Percentiles rank a stretch among this genome's conserved stretches.
phyloP scores from a whole-genome alignment of 2,329 filamentous ascomycete genomes.

The Emergomyces orientalis region DNA sequence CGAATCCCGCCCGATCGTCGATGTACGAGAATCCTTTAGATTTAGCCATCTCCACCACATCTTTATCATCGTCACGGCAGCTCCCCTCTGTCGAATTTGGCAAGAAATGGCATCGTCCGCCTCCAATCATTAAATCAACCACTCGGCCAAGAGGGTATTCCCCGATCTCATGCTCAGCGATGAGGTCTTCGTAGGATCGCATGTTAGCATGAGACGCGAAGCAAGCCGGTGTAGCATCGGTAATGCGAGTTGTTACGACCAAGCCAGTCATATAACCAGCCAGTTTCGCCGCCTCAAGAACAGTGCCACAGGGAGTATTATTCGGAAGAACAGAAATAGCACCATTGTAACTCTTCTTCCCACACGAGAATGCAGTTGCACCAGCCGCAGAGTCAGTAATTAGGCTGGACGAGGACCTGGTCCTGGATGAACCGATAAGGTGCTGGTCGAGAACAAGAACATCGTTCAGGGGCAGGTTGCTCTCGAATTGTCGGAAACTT shows the following conservation, averaged over 20 bases:
- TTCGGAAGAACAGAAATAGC: conserved; percentile 86
- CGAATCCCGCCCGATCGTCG: conserved; percentile 62
- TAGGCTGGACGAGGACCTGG: conserved; percentile 70
- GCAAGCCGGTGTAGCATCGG: conserved; percentile 91
- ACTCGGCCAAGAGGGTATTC: conserved; percentile 76
- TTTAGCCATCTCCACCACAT: conserved; percentile 64
- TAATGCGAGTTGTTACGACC: conserved; percentile 89
- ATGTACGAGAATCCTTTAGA: conserved; percentile 75
- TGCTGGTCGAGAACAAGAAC: conserved; percentile 75
- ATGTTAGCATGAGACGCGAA: conserved; percentile 82
- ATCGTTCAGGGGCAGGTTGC: conserved; percentile 63
- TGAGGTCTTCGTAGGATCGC: conserved; percentile 74
- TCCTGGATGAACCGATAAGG: conserved; percentile 82
- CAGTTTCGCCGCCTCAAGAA: conserved; percentile 84
- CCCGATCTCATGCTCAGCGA: conserved; percentile 86
- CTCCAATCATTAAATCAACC: conserved; percentile 87
- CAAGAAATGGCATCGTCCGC: conserved; percentile 86
- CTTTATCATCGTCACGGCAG: conserved; percentile 68
- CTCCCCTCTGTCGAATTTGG: conserved; percentile 72
- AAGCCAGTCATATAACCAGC: conserved; percentile 87
- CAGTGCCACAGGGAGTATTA: conserved; percentile 79
- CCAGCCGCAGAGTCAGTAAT: conserved; percentile 96
- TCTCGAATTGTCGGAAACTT: conserved; percentile 70
- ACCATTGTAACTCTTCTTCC: conserved; percentile 88
- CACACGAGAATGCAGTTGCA: conserved; percentile 92